Percentiles rank a stretch among this genome's conserved stretches.
phyloP scores from a whole-genome alignment of 129 eudicot genomes.

The Daucus carota region DH1_v3.0 NC_030382.2:44408501-44409000 shows the following conservation, averaged over 20 bases:
- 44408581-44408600: neutral
- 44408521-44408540: conserved; percentile 61
- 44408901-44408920: conserved; percentile 69
- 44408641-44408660: conserved; percentile 1
- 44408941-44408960: conserved; percentile 67
- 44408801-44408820: neutral
- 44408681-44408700: conserved; percentile 77
- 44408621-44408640: neutral
- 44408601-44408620: neutral
- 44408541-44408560: conserved; percentile 60
- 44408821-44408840: neutral
- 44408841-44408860: neutral
- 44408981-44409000: neutral
- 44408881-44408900: conserved; percentile 93
- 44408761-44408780: conserved; percentile 98
- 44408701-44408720: conserved; percentile 84
- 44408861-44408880: conserved; percentile 21
- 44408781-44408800: neutral
- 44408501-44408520: conserved; percentile 85
- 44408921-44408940: conserved; percentile 70
- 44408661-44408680: conserved; percentile 79
- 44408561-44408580: conserved; percentile 1
- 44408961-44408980: neutral
- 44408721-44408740: conserved; percentile 61
- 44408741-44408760: conserved; percentile 84